Percentiles rank a stretch among this genome's conserved stretches.
Evolutionary conservation across 2,329 filamentous ascomycete species (phyloP).

Genomic region (Setomelanomma holmii): DNA sequence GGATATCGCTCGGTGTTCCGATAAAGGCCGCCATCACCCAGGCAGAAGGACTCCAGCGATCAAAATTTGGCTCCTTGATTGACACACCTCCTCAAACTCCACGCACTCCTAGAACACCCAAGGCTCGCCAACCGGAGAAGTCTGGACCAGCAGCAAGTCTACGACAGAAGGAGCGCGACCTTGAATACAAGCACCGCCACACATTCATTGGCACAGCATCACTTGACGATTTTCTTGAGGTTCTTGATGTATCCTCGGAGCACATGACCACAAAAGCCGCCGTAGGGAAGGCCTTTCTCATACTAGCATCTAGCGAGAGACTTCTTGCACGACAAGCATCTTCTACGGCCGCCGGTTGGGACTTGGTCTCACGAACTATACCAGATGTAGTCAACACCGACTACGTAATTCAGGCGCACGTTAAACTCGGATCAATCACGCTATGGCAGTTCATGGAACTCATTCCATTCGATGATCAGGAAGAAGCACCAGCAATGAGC

Average conservation of each 20-base stretch:
- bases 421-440: constrained; percentile 36
- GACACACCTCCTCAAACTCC: constrained; percentile 12
- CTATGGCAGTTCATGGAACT: constrained; percentile 35
- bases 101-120: not conserved
- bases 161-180: constrained; percentile 29
- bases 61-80: constrained; percentile 11
- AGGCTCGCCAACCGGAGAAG: constrained; percentile 9
- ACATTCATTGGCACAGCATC: constrained; percentile 44
- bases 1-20: constrained; percentile 29
- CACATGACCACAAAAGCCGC: constrained; percentile 27
- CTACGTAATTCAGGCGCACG: constrained; percentile 30
- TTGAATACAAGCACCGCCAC: constrained; percentile 44
- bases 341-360: constrained; percentile 28
- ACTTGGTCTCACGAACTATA: constrained; percentile 32
- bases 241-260: constrained; percentile 28
- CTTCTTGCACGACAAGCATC: constrained; percentile 34
- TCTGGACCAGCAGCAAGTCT: constrained; percentile 6
- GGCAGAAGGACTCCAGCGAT: constrained; percentile 6
- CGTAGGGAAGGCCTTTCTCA: constrained; percentile 33
- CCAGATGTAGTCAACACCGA: constrained; percentile 25
- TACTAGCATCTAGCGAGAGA: constrained; percentile 36
- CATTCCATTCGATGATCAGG: constrained; percentile 30
- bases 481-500: constrained; percentile 21
- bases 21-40: constrained; percentile 15
- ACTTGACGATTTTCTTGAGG: constrained; percentile 36